Conservation (phyloP, 257 asterid genomes). For the Apocynum venetum region DNA sequence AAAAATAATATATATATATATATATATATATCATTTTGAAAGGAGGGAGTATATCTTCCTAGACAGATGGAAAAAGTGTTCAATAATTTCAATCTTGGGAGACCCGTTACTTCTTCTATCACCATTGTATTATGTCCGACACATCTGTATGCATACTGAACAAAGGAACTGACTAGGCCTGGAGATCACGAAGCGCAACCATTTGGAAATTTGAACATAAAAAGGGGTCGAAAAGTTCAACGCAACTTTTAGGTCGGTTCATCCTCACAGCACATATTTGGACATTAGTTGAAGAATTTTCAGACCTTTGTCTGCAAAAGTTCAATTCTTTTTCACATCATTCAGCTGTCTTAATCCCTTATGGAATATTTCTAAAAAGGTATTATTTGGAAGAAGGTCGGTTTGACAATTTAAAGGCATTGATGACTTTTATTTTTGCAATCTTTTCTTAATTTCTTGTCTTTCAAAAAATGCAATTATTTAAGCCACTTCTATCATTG, state of each 20-base stretch:
- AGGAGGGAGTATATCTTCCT: too few species aligned
- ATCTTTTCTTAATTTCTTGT: background rate
- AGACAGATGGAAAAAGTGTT: too few species aligned
- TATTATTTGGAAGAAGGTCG: conserved; percentile 34
- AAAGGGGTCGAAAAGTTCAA: background rate
- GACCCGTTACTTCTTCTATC: too few species aligned
- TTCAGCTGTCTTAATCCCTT: conserved; percentile 18
- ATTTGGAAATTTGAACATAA: background rate
- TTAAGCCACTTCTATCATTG: conserved; percentile 14
- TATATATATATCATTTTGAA: too few species aligned
- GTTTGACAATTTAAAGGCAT: conserved; percentile 45
- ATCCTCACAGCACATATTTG: background rate
- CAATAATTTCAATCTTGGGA: too few species aligned
- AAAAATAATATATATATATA: too few species aligned
- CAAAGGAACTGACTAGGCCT: too few species aligned
- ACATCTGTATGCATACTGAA: too few species aligned
- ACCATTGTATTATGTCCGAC: too few species aligned
- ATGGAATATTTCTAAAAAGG: conserved; percentile 23
- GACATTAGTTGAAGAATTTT: background rate
- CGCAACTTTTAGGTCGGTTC: conserved; percentile 2
- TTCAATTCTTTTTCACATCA: background rate
- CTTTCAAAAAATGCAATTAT: conserved; percentile 9
- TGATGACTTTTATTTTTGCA: conserved; percentile 9
- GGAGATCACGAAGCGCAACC: background rate
- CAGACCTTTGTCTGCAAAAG: background rate